phyloP scores from a whole-genome alignment of 129 eudicot species.

The Helianthus annuus region HanXRQr2.0-SUNRISE NC_035448.2:193761021-193761520 shows the following conservation, averaged over 20 bases:
- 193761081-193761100: slow-evolving; percentile 40
- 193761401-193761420: not conserved
- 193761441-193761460: slow-evolving; percentile 5
- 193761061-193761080: too few species aligned
- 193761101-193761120: slow-evolving; percentile 39
- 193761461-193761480: not conserved
- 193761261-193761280: slow-evolving; percentile 1
- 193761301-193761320: slow-evolving; percentile 30
- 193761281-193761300: slow-evolving; percentile 36
- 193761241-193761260: slow-evolving; percentile 27
- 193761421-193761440: not conserved
- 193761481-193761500: slow-evolving; percentile 3
- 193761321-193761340: slow-evolving; percentile 13
- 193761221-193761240: slow-evolving; percentile 57
- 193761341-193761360: slow-evolving; percentile 8
- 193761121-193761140: slow-evolving; percentile 33
- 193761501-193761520: slow-evolving; percentile 27
- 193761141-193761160: slow-evolving; percentile 69
- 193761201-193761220: slow-evolving; percentile 51
- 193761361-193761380: not conserved
- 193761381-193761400: not conserved
- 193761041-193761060: too few species aligned
- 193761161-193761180: slow-evolving; percentile 63
- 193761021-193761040: too few species aligned
- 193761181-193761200: slow-evolving; percentile 35